Evolutionary conservation across 352 stramenopile species (phyloP).

Genomic region (Pythium vanterpoolii): DNA sequence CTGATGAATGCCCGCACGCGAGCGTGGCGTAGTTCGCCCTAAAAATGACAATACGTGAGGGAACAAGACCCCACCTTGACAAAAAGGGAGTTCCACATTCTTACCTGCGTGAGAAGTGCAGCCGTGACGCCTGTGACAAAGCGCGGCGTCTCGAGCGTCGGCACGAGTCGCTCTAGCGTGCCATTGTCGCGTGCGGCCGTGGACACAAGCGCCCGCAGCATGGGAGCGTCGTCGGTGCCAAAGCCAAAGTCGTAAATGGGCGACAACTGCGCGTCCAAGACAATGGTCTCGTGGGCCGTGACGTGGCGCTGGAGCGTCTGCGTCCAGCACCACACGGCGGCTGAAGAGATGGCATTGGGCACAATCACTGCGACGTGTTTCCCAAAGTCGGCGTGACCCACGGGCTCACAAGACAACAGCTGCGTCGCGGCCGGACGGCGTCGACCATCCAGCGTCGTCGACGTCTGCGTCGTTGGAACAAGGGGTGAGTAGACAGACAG

Average conservation of each 20-base stretch:
- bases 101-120: constrained; percentile 57
- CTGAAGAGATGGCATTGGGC: constrained; percentile 35
- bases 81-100: background rate
- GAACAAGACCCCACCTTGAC: background rate
- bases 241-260: constrained; percentile 48
- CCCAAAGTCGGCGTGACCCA: constrained; percentile 29
- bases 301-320: constrained; percentile 39
- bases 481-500: background rate
- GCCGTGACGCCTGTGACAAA: constrained; percentile 52
- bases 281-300: constrained; percentile 42
- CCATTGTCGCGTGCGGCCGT: constrained; percentile 26
- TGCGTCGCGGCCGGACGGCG: constrained; percentile 21
- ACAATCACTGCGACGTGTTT: constrained; percentile 41
- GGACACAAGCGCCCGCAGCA: constrained; percentile 48
- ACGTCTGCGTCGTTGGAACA: too few relatives aligned
- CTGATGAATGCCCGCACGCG: constrained; percentile 54
- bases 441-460: constrained; percentile 17
- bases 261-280: constrained; percentile 55
- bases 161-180: constrained; percentile 33
- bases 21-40: constrained; percentile 49
- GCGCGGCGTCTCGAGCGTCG: constrained; percentile 48
- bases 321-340: constrained; percentile 51
- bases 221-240: constrained; percentile 25
- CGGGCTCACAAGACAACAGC: constrained; percentile 39
- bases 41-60: constrained; percentile 1